Percentiles rank a stretch among this genome's conserved stretches.
phyloP scores from a whole-genome alignment of 805 yeast genomes.

The Clavispora fructus region DNA sequence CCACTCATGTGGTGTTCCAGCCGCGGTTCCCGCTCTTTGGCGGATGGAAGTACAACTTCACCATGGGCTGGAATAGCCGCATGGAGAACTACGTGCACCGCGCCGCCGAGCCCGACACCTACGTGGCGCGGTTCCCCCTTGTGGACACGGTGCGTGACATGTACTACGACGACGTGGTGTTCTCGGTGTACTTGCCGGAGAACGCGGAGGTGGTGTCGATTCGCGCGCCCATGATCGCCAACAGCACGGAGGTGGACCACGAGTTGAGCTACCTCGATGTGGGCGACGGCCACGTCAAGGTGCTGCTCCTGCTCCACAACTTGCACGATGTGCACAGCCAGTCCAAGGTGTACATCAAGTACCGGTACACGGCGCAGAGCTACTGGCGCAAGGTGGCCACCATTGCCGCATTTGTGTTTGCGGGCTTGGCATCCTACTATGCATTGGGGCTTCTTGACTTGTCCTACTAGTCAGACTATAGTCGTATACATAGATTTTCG shows the following conservation, averaged over 20 bases:
- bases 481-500: too few relatives aligned
- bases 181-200: conserved; percentile 78
- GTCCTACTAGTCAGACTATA: conserved; percentile 7
- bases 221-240: conserved; percentile 48
- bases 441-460: conserved; percentile 34
- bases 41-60: conserved; percentile 93
- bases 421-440: conserved; percentile 54
- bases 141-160: conserved; percentile 67
- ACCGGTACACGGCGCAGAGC: conserved; percentile 50
- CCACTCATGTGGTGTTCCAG: conserved; percentile 49
- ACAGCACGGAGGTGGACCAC: conserved; percentile 22
- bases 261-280: conserved; percentile 68
- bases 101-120: conserved; percentile 34
- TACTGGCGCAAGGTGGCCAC: conserved; percentile 62
- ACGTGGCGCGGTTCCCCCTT: conserved; percentile 61
- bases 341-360: conserved; percentile 54
- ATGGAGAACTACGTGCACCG: conserved; percentile 49
- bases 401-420: conserved; percentile 56
- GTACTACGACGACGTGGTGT: conserved; percentile 56
- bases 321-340: conserved; percentile 63
- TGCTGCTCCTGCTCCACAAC: conserved; percentile 54
- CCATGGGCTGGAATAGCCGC: conserved; percentile 84
- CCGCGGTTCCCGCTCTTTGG: conserved; percentile 97
- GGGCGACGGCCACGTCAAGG: conserved; percentile 70
- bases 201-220: conserved; percentile 61